Evolutionary conservation across 371 early-diverging fungal genomes (phyloP).

Genomic region (Haplosporangium sp.): DNA sequence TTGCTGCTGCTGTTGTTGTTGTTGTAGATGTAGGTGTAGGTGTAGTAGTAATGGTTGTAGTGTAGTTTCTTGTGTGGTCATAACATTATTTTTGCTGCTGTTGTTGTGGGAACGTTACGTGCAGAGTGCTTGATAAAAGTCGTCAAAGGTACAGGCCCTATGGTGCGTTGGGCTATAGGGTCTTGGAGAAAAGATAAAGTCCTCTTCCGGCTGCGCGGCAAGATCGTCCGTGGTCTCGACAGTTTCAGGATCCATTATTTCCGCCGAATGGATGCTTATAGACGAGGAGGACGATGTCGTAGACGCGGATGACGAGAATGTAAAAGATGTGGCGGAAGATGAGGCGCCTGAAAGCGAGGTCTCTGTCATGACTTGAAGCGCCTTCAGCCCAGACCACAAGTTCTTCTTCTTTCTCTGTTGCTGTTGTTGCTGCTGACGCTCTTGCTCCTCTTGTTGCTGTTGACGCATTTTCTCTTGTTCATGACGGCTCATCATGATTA

Average conservation of each 20-base stretch:
- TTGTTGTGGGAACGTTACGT: slow-evolving; percentile 19
- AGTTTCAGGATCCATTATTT: neutral
- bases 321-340: neutral
- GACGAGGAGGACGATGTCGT: neutral
- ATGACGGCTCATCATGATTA: neutral
- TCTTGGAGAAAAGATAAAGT: slow-evolving; percentile 51
- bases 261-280: neutral
- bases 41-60: neutral
- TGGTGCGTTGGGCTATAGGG: slow-evolving; percentile 22
- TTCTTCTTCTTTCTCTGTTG: slow-evolving; percentile 17
- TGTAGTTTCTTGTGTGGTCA: neutral
- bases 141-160: slow-evolving; percentile 37
- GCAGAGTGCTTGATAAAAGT: slow-evolving; percentile 45
- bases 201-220: slow-evolving; percentile 3
- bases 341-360: neutral
- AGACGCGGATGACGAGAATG: slow-evolving; percentile 3
- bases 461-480: neutral
- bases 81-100: neutral
- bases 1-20: too few relatives aligned
- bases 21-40: too few relatives aligned
- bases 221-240: slow-evolving; percentile 2
- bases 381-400: slow-evolving; percentile 31
- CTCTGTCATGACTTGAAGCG: slow-evolving; percentile 18
- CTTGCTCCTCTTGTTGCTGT: neutral
- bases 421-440: neutral